A percentile compares a stretch with the other conserved stretches of the same genome.
These are phyloP conservation scores for Cornus controversa DNA, from an alignment of 148 eudicot species.

Conservation along the genomic window DNA sequence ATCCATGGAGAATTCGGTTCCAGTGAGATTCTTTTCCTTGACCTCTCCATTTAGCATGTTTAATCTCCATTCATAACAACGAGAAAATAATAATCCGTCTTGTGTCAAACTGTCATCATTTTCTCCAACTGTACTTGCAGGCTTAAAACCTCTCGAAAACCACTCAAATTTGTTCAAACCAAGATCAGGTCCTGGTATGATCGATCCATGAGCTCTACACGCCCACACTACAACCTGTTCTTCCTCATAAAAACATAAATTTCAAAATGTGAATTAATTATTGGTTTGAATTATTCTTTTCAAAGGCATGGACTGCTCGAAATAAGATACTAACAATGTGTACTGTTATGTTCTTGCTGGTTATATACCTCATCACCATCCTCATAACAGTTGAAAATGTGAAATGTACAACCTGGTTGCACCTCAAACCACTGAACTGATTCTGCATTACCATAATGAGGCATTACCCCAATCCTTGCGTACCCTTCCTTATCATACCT, in stretches of 20 bases:
- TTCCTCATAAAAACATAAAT: neutral
- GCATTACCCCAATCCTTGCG: slow-evolving; percentile 47
- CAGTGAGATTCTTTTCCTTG: slow-evolving; percentile 11
- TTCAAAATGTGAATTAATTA: too few relatives aligned
- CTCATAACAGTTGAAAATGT: slow-evolving; percentile 37
- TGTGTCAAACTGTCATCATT: neutral
- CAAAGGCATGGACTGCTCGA: neutral
- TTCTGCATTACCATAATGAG: slow-evolving; percentile 43
- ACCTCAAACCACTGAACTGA: slow-evolving; percentile 38
- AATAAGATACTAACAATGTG: neutral
- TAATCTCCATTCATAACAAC: slow-evolving; percentile 24
- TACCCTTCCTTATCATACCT: slow-evolving; percentile 31
- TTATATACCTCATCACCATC: slow-evolving; percentile 44
- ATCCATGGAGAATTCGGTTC: slow-evolving; percentile 31
- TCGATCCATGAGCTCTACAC: slow-evolving; percentile 27
- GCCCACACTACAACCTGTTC: slow-evolving; percentile 35
- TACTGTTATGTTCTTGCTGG: neutral
- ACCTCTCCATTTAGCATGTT: slow-evolving; percentile 12
- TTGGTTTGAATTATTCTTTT: too few relatives aligned
- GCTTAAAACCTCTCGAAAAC: slow-evolving; percentile 34
- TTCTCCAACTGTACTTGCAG: neutral
- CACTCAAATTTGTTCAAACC: slow-evolving; percentile 36
- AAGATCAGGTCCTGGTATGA: slow-evolving; percentile 41
- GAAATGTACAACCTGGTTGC: slow-evolving; percentile 29
- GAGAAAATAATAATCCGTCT: slow-evolving; percentile 17